Evolutionary conservation across 2,329 filamentous ascomycete genomes (phyloP), one percentile per base, ranked within the genome.

Genomic region (Coccinonectria pachysandricola): DNA sequence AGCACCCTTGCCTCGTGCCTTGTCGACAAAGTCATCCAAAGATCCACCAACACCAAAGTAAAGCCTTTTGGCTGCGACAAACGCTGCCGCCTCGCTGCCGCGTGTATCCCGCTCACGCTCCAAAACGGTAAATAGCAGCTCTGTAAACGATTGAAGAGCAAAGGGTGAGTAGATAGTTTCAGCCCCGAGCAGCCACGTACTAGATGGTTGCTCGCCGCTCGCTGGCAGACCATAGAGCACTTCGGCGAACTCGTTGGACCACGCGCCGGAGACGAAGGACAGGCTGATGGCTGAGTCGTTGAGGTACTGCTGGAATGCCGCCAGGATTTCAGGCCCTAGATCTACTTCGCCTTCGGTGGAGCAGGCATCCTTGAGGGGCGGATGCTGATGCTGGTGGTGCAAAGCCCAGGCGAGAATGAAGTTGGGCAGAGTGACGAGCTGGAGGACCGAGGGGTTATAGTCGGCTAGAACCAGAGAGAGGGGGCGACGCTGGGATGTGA

Each of bases 41-140:
- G 81, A 86, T 0, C 83, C 83, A 0, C 83, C 83, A 5, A 91
- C 83, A 3, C 83, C 83, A 54, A 91, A 91, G 53, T 91, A 91
- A 8, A 87, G 65, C 38, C 73, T 71, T 59, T 91, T 91, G 1
- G 83, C 83, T 3, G 71, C 82, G 5, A 88, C 67, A 12, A 85
- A 59, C 2, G 78, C 75, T 24, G 68, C 68, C 0, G 74, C 71
- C 26, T 59, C 56, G 26, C 63, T 59, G 4, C 48, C 46, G 3
- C 47, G 39, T 2, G 31, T 29, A 4, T 24, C 17, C 17, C 34
- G 30, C 25, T 75, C 62, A 25, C 56, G 54, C 12, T 61, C 48
- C 22, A 86, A 56, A 10, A 83, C 56, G 4, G 57, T 57, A 21
- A 79, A 64, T 8, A 86, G 59, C 4, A 75, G 75, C 19, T 79